Base-by-base conservation (phyloP, 75 land plant species). In the Isoetes taiwanensis region DNA sequence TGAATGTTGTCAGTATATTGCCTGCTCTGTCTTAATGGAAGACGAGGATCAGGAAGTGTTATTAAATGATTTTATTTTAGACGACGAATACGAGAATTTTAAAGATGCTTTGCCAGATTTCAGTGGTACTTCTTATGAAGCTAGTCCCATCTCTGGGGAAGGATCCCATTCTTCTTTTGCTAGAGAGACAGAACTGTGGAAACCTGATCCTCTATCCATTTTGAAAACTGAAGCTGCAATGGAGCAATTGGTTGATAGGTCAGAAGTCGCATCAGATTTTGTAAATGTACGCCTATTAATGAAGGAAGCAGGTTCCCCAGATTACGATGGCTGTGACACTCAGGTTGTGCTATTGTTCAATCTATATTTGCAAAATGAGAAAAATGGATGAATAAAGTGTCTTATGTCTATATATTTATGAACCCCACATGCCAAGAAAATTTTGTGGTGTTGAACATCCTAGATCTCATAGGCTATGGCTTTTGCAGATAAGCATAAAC, bases 51-150 rank as follows among this genome's bases (percentile, higher is more conserved):
- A 30, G 30, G 59, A 5, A 27, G 10, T 30, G 3, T 10, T n/a
- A 27, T 0, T 2, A 20, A 30, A 61, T 17, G 60, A 58, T 37
- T 12, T n/a, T 14, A 8, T 28, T 35, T 5, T 59, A 33, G 34
- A 56, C 11, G 85, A 79, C 2, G 99, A 88, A 1, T 90, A 94
- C 16, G 99, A 94, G 39, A 58, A 37, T 32, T 94, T 84, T 57
- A 80, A 61, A 50, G 99, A 94, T 78, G 99, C 99, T 20, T 54
- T 88, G 70, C 61, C 74, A 30, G 99, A 94, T 30, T 94, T 94
- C 46, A 23, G 66, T 38, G 54, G 65, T 58, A 20, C 72, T 57
- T 42, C 65, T 31, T 80, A 78, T 46, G 54, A 39, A 64, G 56
- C 61, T 62, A 27, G 40, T 64, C 24, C 42, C 35, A 50, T 12